These are phyloP conservation scores for Chaetomium cochliodes DNA, from an alignment of 495 filamentous ascomycete genomes.

Conservation along the genomic window DNA sequence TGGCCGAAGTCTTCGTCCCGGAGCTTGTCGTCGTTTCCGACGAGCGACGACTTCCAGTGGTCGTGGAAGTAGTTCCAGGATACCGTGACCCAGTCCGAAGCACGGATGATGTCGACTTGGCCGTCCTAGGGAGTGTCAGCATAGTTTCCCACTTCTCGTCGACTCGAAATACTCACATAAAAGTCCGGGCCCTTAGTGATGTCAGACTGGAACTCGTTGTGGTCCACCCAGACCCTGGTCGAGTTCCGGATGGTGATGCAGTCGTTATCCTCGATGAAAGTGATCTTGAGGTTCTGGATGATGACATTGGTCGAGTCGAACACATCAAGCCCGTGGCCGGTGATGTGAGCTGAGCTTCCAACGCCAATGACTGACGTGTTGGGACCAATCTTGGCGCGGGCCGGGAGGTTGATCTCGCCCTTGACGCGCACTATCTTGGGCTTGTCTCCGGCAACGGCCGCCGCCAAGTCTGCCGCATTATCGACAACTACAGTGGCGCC, in stretches of 20 bases:
- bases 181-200: constrained; percentile 59
- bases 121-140: constrained; percentile 47
- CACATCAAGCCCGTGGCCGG: constrained; percentile 46
- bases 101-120: constrained; percentile 61
- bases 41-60: constrained; percentile 63
- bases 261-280: constrained; percentile 59
- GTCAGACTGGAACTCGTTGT: constrained; percentile 62
- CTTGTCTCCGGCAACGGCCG: constrained; percentile 43
- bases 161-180: constrained; percentile 45
- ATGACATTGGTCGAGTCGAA: constrained; percentile 54
- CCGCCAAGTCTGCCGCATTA: constrained; percentile 50
- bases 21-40: constrained; percentile 58
- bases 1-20: constrained; percentile 50
- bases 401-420: constrained; percentile 46
- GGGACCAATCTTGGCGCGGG: constrained; percentile 47
- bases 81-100: constrained; percentile 51
- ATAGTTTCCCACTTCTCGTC: neutral
- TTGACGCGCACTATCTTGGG: constrained; percentile 50
- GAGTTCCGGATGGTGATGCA: constrained; percentile 55
- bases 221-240: constrained; percentile 66
- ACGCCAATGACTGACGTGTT: constrained; percentile 58
- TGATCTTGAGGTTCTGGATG: constrained; percentile 59
- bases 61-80: constrained; percentile 55
- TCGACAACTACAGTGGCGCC: constrained; percentile 58
- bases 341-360: constrained; percentile 41